phyloP scores from a whole-genome alignment of 768 basidiomycete genomes.

The Hericium alpestre region DNA sequence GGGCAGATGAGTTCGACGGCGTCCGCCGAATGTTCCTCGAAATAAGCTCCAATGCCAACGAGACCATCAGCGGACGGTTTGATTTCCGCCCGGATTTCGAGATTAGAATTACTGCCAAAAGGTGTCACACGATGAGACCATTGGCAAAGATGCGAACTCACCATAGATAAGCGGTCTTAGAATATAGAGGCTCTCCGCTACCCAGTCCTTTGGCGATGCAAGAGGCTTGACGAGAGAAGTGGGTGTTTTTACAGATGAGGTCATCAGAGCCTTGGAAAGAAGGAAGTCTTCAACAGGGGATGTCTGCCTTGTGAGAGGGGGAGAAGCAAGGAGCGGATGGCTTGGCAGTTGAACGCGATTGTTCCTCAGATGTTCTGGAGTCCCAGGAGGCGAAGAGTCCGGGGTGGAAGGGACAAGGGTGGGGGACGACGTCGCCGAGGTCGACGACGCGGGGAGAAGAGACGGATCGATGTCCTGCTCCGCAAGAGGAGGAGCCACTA shows the following conservation, averaged over 20 bases:
- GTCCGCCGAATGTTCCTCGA: conserved; percentile 65
- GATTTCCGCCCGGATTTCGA: conserved; percentile 30
- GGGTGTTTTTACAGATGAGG: conserved; percentile 62
- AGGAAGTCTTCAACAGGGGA: conserved; percentile 69
- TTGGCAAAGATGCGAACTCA: conserved; percentile 19
- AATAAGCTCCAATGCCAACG: conserved; percentile 59
- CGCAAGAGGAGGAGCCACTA: conserved; percentile 70
- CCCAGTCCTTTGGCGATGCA: conserved; percentile 59
- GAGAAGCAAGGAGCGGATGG: conserved; percentile 48
- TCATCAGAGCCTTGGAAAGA: conserved; percentile 69
- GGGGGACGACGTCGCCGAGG: conserved; percentile 42
- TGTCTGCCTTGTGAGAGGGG: conserved; percentile 40
- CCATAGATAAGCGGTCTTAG: conserved; percentile 72
- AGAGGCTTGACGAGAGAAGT: conserved; percentile 54
- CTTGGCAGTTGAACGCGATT: conserved; percentile 59
- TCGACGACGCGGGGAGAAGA: conserved; percentile 35
- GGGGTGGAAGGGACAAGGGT: conserved; percentile 51
- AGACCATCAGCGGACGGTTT: conserved; percentile 53
- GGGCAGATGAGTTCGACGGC: conserved; percentile 46
- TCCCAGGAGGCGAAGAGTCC: conserved; percentile 42
- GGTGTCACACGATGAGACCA: neutral
- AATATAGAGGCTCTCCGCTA: conserved; percentile 61
- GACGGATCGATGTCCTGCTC: conserved; percentile 82
- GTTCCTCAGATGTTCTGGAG: conserved; percentile 75
- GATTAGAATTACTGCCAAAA: conserved; percentile 25